phyloP scores from a whole-genome alignment of 176 grass and related monocot species.

The Carex myosuroides region DNA sequence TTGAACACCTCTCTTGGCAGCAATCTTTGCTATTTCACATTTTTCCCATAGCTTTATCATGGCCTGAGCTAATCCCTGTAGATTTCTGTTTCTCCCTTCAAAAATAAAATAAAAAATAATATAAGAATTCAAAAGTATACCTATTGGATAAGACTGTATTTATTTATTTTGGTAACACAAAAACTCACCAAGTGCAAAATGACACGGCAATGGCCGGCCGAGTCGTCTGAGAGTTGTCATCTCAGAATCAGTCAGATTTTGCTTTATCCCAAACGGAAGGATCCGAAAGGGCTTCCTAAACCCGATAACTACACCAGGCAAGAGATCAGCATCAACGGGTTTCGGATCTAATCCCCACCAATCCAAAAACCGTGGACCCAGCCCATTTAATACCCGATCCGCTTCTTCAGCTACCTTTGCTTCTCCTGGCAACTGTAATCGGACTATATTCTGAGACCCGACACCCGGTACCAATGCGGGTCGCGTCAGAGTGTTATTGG shows the following conservation, averaged over 20 bases:
- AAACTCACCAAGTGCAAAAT: conserved; percentile 77
- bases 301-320: conserved; percentile 59
- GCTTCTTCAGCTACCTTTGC: conserved; percentile 70
- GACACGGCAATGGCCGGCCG: conserved; percentile 51
- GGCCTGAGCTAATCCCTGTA: conserved; percentile 82
- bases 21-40: conserved; percentile 87
- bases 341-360: conserved; percentile 82
- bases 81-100: conserved; percentile 69
- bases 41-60: conserved; percentile 96
- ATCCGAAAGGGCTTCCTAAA: conserved; percentile 81
- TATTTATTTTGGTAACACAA: background rate
- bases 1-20: conserved; percentile 63
- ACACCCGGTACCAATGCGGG: conserved; percentile 59
- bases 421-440: conserved; percentile 61
- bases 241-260: conserved; percentile 73
- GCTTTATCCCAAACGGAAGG: conserved; percentile 72
- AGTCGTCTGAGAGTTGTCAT: conserved; percentile 77
- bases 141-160: background rate
- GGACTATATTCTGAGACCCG: conserved; percentile 68
- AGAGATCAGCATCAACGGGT: conserved; percentile 82
- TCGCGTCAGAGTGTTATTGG: conserved; percentile 4
- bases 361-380: conserved; percentile 68
- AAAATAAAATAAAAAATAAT: background rate
- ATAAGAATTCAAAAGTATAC: background rate
- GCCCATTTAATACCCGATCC: conserved; percentile 59